Evolutionary conservation across 345 rosid genomes (phyloP).

Genomic region (Brassica nigra): DNA sequence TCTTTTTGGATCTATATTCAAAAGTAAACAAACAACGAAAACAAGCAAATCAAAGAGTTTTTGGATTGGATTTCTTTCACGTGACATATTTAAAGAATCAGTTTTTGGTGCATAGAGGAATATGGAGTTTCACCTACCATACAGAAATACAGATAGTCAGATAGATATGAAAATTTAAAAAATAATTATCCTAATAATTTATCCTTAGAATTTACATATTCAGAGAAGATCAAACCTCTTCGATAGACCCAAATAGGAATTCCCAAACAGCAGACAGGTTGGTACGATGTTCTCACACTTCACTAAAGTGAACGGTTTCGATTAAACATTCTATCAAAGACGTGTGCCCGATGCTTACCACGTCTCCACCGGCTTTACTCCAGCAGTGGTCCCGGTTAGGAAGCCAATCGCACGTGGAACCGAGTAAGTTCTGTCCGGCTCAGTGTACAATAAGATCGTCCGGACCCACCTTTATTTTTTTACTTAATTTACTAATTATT

Average conservation of each 20-base stretch:
- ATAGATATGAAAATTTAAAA: not conserved
- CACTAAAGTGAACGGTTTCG: constrained; percentile 19
- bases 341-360: constrained; percentile 18
- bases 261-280: constrained; percentile 38
- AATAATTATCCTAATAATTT: not conserved
- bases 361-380: not conserved
- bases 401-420: constrained; percentile 32
- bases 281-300: constrained; percentile 36
- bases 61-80: constrained; percentile 7
- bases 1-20: not conserved
- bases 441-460: constrained; percentile 26
- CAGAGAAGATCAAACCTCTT: constrained; percentile 28
- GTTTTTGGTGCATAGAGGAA: not conserved
- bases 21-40: not conserved
- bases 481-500: not conserved
- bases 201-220: constrained; percentile 15
- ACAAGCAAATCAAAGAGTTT: not conserved
- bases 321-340: not conserved
- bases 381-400: constrained; percentile 25
- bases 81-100: not conserved
- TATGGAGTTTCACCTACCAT: not conserved
- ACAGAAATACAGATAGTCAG: not conserved
- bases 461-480: not conserved
- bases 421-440: constrained; percentile 36
- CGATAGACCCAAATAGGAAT: constrained; percentile 34